Evolutionary conservation across 306 rosid species (phyloP), one percentile per base, ranked within the genome.

Genomic region (Castanospermum australe): DNA sequence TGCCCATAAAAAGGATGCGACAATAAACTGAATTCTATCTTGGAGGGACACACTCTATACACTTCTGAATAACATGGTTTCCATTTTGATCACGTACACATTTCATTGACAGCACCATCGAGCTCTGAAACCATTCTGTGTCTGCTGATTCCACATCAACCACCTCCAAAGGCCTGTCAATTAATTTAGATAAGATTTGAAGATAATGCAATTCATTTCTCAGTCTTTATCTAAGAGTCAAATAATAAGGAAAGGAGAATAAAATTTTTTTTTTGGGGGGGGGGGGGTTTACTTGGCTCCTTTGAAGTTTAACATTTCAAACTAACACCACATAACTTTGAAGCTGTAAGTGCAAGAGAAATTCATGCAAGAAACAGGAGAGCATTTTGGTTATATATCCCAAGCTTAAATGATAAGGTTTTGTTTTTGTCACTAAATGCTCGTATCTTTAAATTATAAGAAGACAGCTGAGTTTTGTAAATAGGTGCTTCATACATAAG

Each of bases 31-130:
- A 67, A 95, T 91, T 86, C 81, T 85, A 84, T 90, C 91, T 87
- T 93, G 97, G 97, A 86, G 98, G 97, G 68, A 95, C 84, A 44
- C 96, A 93, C 87, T 93, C 99, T 73, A 95, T 91, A 75, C 97
- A 87, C 84, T 93, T 95, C 78, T 95, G 97, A 85, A 95, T 86
- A 76, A 95, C 99, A 81, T 95, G 98, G 83, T 95, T 95, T 55
- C 99, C 99, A 71, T 95, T 95, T 80, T 95, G 98, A 86, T 95
- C 99, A 18, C 91, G 98, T 24, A 93, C 97, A 30, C 99, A 95
- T 85, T 90, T 95, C 94, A 93, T 90, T 61, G n/a, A 95, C 48
- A 38, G 94, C 87, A 81, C 97, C 97, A 76, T 90, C 88, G 47
- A 93, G 98, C 92, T 93, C 99, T 12, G 87, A 83, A 66, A 95